Conservation (phyloP, 225 moss, liverwort and hornwort genomes). For the Thuidium tamariscinum region DNA sequence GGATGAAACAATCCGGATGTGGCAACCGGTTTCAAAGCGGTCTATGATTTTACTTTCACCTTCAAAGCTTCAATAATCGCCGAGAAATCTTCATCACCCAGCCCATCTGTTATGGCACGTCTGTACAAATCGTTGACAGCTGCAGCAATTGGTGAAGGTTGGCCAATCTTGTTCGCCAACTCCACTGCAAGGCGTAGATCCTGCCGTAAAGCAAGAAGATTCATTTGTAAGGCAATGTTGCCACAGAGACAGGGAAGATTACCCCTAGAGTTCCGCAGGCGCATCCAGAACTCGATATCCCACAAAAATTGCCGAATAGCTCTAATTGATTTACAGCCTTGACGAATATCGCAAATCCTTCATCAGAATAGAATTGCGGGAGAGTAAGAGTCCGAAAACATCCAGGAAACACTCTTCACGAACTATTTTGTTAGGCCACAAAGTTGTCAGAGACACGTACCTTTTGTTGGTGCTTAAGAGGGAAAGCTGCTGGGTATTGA, state of each 20-base stretch:
- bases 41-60: constrained; percentile 23
- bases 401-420: background rate
- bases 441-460: constrained; percentile 4
- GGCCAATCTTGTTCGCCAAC: constrained; percentile 54
- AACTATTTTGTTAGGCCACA: background rate
- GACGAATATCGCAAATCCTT: background rate
- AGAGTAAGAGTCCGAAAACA: background rate
- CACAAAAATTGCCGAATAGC: background rate
- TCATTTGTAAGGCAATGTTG: background rate
- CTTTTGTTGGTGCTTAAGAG: constrained; percentile 96
- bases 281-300: background rate
- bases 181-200: constrained; percentile 80
- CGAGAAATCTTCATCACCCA: constrained; percentile 82
- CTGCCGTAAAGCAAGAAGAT: constrained; percentile 11
- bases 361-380: background rate
- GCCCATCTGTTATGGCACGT: constrained; percentile 45
- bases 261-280: background rate
- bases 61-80: constrained; percentile 86
- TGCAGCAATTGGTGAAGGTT: constrained; percentile 63
- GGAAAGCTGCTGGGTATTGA: constrained; percentile 64
- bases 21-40: background rate
- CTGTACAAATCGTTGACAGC: constrained; percentile 61
- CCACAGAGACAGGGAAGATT: background rate
- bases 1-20: background rate
- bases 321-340: background rate